Evolutionary conservation across 805 yeast species (phyloP), one percentile per base, ranked within the genome.

Genomic region (Wickerhamomyces chaumierensis): DNA sequence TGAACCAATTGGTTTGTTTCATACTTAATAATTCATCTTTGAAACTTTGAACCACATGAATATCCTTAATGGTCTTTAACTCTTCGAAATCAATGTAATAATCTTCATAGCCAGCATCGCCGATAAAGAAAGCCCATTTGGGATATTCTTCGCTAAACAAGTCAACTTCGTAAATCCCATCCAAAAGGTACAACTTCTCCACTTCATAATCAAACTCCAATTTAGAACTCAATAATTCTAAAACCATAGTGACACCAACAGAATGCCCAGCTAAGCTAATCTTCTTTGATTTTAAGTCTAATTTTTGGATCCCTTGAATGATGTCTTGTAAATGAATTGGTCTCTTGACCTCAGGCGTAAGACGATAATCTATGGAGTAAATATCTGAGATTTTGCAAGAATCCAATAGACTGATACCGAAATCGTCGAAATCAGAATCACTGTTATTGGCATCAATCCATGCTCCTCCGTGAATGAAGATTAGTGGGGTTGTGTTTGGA

Each of bases 391-490:
- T 25, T 8, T 7, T 9, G 5, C 14, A 7, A 21, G 23, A 7
- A 7, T 6, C 9, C 14, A 25, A 13, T 29, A 18, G 57, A 45
- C 16, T 12, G 13, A 35, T 27, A 15, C 46, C 32, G 34, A 76
- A 41, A 12, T 45, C 47, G 9, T 60, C 61, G 39, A 73, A 75
- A 48, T 81, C 90, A 31, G 66, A 57, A 20, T 60, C 68, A 0
- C 87, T 78, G 51, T 80, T 78, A 3, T 44, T 53, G 1, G 76
- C 73, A 50, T 81, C 94, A 43, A 84, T 65, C 95, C 95, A 85
- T 0, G 87, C 94, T 0, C 95, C 95, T 1, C 95, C 95, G 57
- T 85, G 95, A 31, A 85, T 68, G 47, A 75, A 78, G 1, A 83
- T 66, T 5, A 73, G 39, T 16, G 71, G 56, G 2, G 51, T 39